A percentile compares a stretch with the other conserved stretches of the same genome.
Evolutionary conservation across 495 filamentous ascomycete genomes (phyloP).

Genomic region (Podospora anserina): DNA sequence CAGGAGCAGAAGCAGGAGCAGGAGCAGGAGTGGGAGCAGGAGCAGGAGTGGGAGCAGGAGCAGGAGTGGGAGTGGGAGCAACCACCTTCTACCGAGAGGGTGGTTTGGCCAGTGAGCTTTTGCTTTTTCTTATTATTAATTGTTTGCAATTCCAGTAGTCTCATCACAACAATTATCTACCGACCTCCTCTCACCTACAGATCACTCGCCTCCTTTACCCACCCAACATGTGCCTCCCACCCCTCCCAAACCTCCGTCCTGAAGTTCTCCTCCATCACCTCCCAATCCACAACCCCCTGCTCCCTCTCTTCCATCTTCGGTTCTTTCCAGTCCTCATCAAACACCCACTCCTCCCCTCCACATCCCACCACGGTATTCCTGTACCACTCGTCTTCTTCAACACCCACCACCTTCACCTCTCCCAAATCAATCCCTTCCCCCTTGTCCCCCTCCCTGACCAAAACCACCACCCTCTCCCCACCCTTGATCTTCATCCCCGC

Average conservation of each 20-base stretch:
- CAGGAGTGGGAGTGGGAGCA: too few species aligned
- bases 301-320: slow-evolving; percentile 28
- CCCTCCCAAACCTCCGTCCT: slow-evolving; percentile 16
- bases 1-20: too few species aligned
- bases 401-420: not conserved
- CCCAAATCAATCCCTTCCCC: not conserved
- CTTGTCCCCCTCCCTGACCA: not conserved
- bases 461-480: not conserved
- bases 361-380: slow-evolving; percentile 5
- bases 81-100: not conserved
- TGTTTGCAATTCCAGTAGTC: too few species aligned
- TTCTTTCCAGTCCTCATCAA: slow-evolving; percentile 29
- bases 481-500: not conserved
- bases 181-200: not conserved
- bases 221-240: slow-evolving; percentile 12
- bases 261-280: slow-evolving; percentile 27
- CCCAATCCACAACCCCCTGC: slow-evolving; percentile 36
- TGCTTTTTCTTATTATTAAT: not conserved
- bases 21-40: too few species aligned
- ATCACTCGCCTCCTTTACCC: not conserved
- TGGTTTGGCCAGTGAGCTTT: not conserved
- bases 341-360: slow-evolving; percentile 14
- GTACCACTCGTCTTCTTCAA: not conserved
- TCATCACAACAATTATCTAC: too few species aligned
- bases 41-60: too few species aligned